These are phyloP conservation scores for Trichoderma sp. DNA, from an alignment of 2,329 filamentous ascomycete species.

Conservation along the genomic window DNA sequence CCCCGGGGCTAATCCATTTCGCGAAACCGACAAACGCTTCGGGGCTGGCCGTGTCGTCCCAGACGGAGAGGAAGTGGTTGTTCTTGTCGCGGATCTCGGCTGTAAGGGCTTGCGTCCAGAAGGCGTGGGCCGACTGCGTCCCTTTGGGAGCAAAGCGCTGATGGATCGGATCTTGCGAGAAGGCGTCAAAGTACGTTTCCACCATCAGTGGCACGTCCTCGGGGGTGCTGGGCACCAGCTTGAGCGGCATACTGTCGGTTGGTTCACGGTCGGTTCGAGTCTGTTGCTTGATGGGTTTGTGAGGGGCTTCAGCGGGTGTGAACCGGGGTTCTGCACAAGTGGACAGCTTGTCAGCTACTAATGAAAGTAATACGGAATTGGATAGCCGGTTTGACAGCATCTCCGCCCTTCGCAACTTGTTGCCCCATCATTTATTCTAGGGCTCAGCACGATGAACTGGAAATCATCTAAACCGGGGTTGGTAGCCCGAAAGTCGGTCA, in stretches of 20 bases:
- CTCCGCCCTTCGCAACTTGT: neutral
- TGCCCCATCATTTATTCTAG: neutral
- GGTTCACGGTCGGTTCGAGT: neutral
- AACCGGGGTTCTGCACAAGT: neutral
- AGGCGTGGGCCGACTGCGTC: constrained; percentile 16
- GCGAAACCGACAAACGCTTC: constrained; percentile 18
- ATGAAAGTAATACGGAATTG: neutral
- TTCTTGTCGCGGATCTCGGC: constrained; percentile 16
- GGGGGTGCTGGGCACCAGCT: neutral
- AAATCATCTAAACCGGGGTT: too few relatives aligned
- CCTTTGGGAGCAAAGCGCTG: constrained; percentile 14
- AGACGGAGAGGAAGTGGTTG: constrained; percentile 15
- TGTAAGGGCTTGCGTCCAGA: constrained; percentile 7
- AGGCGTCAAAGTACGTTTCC: constrained; percentile 25
- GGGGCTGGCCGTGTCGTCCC: neutral
- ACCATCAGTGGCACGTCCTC: constrained; percentile 22
- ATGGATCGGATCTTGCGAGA: constrained; percentile 21
- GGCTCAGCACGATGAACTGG: too few relatives aligned
- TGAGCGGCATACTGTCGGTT: constrained; percentile 7
- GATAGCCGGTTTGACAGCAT: neutral
- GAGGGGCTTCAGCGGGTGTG: neutral
- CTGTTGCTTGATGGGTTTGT: neutral
- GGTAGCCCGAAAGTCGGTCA: too few relatives aligned
- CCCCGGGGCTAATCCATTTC: constrained; percentile 18
- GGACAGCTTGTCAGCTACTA: neutral